Percentiles rank a stretch among this genome's conserved stretches.
These are phyloP conservation scores for Coleophoma eucalyptorum DNA, from an alignment of 2,329 filamentous ascomycete genomes.

Conservation along the genomic window DNA sequence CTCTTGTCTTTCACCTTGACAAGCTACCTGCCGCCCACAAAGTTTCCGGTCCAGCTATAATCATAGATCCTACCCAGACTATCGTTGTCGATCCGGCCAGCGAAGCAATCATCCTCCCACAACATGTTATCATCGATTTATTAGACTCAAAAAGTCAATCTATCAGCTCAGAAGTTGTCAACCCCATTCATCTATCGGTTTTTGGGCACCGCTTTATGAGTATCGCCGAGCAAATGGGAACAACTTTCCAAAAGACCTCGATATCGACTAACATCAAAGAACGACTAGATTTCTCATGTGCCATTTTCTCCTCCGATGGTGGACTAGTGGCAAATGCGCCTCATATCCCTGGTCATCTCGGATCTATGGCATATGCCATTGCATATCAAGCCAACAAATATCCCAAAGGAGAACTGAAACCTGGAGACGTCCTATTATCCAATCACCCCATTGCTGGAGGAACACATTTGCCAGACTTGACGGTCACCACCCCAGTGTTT, in stretches of 20 bases:
- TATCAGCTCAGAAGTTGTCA: conserved; percentile 48
- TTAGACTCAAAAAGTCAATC: not conserved
- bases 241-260: conserved; percentile 71
- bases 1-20: conserved; percentile 76
- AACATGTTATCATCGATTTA: conserved; percentile 77
- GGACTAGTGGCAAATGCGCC: conserved; percentile 74
- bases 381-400: conserved; percentile 72
- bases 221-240: conserved; percentile 79
- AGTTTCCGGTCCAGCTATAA: conserved; percentile 76
- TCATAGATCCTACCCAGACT: conserved; percentile 84
- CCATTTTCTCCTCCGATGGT: conserved; percentile 69
- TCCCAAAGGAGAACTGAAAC: conserved; percentile 64
- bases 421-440: conserved; percentile 74
- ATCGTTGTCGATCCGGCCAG: conserved; percentile 78
- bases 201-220: conserved; percentile 80
- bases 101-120: conserved; percentile 60
- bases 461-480: conserved; percentile 78
- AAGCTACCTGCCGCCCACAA: conserved; percentile 67
- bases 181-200: conserved; percentile 71
- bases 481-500: conserved; percentile 75
- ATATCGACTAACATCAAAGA: conserved; percentile 78
- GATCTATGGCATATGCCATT: conserved; percentile 67
- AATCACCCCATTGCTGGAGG: conserved; percentile 79
- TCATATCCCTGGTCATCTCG: conserved; percentile 73
- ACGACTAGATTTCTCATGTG: conserved; percentile 75